Percentiles rank a stretch among this genome's conserved stretches.
Evolutionary conservation across 257 asterid genomes (phyloP).

Genomic region (Petrea volubilis): DNA sequence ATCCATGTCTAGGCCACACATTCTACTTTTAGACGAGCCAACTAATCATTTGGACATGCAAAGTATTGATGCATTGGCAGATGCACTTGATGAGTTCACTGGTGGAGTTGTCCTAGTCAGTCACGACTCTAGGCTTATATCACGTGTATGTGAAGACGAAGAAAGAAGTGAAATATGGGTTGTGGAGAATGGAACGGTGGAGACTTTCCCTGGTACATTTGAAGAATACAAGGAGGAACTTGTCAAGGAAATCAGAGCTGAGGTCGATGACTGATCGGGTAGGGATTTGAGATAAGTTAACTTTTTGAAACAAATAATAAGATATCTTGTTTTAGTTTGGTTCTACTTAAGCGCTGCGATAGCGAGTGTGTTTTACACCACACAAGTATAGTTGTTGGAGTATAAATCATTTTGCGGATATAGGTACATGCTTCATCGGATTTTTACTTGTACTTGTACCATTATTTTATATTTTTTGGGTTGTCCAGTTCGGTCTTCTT

Average conservation of each 20-base stretch:
- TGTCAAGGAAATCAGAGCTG: conserved; percentile 50
- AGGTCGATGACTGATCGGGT: conserved; percentile 45
- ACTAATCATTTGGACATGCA: conserved; percentile 74
- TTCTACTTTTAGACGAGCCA: conserved; percentile 57
- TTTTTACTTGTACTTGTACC: not conserved
- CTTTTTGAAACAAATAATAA: not conserved
- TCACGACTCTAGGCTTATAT: conserved; percentile 58
- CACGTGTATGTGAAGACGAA: conserved; percentile 58
- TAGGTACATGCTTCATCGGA: not conserved
- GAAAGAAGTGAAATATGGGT: conserved; percentile 58
- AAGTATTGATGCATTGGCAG: conserved; percentile 62
- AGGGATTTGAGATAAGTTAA: not conserved
- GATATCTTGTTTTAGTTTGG: not conserved
- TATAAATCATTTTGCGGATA: not conserved
- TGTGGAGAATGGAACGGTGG: conserved; percentile 59
- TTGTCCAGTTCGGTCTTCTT: not conserved
- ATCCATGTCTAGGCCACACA: conserved; percentile 68
- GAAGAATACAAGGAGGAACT: conserved; percentile 64
- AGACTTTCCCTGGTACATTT: conserved; percentile 43
- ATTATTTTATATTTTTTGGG: not conserved
- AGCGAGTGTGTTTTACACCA: not conserved
- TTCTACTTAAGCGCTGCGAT: not conserved
- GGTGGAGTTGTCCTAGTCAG: conserved; percentile 66
- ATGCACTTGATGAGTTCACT: conserved; percentile 62
- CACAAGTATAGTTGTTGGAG: not conserved